These are phyloP conservation scores for Didymella segeticola DNA, from an alignment of 2,329 filamentous ascomycete species.

Conservation along the genomic window DNA sequence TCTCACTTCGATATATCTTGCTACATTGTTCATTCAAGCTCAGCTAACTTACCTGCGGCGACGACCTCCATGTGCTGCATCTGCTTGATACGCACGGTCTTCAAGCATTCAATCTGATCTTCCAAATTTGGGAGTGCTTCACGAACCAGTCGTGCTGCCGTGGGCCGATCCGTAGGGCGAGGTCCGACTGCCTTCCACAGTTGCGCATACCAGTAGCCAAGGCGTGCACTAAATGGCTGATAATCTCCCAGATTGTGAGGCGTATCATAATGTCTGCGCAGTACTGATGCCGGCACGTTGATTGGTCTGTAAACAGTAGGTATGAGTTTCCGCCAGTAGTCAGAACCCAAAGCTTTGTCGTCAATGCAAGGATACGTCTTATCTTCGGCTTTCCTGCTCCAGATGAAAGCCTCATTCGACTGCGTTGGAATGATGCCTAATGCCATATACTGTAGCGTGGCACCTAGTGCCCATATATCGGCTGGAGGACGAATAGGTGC, in stretches of 20 bases:
- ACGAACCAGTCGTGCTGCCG: not conserved
- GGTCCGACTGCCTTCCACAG: conserved; percentile 1
- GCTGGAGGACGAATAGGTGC: conserved; percentile 18
- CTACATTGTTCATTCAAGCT: not conserved
- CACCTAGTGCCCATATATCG: conserved; percentile 36
- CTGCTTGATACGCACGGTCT: not conserved
- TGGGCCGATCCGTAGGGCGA: conserved; percentile 6
- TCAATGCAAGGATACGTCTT: not conserved
- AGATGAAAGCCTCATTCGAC: conserved; percentile 16
- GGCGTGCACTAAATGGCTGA: conserved; percentile 14
- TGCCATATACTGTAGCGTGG: conserved; percentile 29
- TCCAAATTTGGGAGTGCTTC: not conserved
- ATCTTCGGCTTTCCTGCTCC: not conserved
- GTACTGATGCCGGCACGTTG: not conserved
- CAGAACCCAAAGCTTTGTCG: conserved; percentile 9
- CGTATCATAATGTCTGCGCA: conserved; percentile 1
- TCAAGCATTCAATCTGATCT: not conserved
- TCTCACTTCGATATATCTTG: not conserved
- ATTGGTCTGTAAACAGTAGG: not conserved
- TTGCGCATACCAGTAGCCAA: conserved; percentile 24
- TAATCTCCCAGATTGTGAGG: not conserved
- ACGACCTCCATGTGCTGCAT: not conserved
- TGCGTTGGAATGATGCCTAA: conserved; percentile 17
- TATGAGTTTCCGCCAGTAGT: not conserved
- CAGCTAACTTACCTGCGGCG: not conserved